Percentiles rank a stretch among this genome's conserved stretches.
Conservation (phyloP, 1,139 yeast species). For the Sugiyamaella paludigena region DNA sequence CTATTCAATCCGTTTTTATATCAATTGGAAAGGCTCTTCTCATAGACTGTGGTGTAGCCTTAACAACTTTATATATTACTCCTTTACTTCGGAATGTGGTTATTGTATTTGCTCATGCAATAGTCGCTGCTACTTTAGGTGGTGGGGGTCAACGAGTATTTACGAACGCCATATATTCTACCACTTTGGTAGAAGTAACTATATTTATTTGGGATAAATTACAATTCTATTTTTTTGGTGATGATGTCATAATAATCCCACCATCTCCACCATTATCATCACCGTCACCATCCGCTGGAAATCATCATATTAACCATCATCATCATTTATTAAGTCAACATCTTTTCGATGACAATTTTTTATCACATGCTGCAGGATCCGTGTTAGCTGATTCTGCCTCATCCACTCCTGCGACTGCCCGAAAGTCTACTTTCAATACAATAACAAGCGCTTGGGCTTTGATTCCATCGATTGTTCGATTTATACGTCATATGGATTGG, state of each 20-base stretch:
- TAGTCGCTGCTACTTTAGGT: constrained; percentile 37
- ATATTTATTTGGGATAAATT: constrained; percentile 27
- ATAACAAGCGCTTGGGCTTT: constrained; percentile 26
- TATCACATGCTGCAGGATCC: constrained; percentile 7
- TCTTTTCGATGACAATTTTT: constrained; percentile 13
- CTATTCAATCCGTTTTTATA: constrained; percentile 3
- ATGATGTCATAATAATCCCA: not conserved
- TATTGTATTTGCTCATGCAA: constrained; percentile 36
- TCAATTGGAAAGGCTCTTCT: constrained; percentile 21
- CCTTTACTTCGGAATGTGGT: constrained; percentile 30
- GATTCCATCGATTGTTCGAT: constrained; percentile 25
- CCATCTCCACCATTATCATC: constrained; percentile 13
- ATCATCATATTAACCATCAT: not conserved
- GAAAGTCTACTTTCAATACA: constrained; percentile 25
- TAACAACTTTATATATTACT: constrained; percentile 27
- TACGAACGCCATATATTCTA: constrained; percentile 36
- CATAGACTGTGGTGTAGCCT: constrained; percentile 27
- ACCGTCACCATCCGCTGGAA: constrained; percentile 12
- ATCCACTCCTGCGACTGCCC: constrained; percentile 3
- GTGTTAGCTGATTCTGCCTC: constrained; percentile 9
- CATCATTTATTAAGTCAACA: constrained; percentile 5
- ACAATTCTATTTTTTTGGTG: constrained; percentile 14
- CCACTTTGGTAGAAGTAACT: constrained; percentile 31
- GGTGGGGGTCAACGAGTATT: constrained; percentile 34
- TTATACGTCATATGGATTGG: constrained; percentile 32